phyloP scores from a whole-genome alignment of 2,329 filamentous ascomycete species.

The Beauveria asiatica region DNA sequence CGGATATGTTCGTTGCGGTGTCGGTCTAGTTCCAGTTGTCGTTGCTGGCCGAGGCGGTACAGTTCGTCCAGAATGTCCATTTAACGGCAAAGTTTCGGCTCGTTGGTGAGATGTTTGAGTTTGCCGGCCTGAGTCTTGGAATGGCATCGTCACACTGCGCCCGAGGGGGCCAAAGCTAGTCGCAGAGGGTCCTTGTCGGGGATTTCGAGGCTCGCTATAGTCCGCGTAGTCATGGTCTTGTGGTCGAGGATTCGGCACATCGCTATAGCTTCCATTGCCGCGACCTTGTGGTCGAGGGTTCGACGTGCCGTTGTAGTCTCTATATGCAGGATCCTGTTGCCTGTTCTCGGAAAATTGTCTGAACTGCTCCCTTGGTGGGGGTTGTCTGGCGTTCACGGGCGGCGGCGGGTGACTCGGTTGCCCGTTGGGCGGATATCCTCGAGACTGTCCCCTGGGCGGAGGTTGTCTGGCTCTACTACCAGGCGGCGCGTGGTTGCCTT shows the following conservation, averaged over 20 bases:
- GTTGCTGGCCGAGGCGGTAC: constrained; percentile 48
- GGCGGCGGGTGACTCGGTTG: constrained; percentile 20
- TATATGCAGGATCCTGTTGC: constrained; percentile 18
- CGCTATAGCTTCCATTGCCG: not conserved
- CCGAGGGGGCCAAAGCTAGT: constrained; percentile 41
- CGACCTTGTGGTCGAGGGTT: not conserved
- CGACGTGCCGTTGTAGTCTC: not conserved
- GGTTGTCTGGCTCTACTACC: constrained; percentile 19
- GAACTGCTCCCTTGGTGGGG: constrained; percentile 21
- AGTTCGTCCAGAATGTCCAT: constrained; percentile 34
- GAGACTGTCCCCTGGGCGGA: constrained; percentile 20
- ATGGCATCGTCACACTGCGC: constrained; percentile 56
- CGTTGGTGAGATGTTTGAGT: constrained; percentile 25
- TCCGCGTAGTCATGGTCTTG: constrained; percentile 19
- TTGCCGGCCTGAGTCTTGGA: constrained; percentile 34
- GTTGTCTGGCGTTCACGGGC: constrained; percentile 16
- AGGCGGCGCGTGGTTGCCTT: constrained; percentile 20
- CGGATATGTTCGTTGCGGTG: constrained; percentile 9
- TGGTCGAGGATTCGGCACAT: constrained; percentile 9
- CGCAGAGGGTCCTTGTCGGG: constrained; percentile 20
- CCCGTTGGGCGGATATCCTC: constrained; percentile 5
- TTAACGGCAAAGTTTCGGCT: constrained; percentile 38
- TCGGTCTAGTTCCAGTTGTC: constrained; percentile 37
- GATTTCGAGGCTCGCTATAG: constrained; percentile 13
- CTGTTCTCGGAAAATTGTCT: constrained; percentile 4